Evolutionary conservation across 2,329 filamentous ascomycete species (phyloP), one percentile per base, ranked within the genome.

Genomic region (Orbilia javanica): DNA sequence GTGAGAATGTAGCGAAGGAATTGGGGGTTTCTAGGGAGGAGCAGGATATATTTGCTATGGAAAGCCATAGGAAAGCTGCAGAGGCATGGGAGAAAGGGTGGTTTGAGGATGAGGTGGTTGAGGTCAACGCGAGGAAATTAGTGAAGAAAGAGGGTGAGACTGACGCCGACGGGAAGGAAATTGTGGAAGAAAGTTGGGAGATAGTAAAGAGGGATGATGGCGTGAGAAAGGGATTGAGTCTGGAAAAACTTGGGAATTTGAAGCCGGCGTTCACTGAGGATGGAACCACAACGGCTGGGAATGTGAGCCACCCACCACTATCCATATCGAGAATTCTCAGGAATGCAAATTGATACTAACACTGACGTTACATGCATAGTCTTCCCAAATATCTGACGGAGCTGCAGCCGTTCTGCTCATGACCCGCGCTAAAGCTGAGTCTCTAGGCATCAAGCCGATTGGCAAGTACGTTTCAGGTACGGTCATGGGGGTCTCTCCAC

Each of bases 341-440:
- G 46, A 50, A 50, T 50, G 46, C 15, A 22, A 52, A 29, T 44
- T n/a, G 18, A 55, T 27, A 44, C 29, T 52, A 39, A 72, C 18
- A 63, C 29, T n/a, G 4, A 34, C 10, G 31, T 34, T 34, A 34
- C 31, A 34, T 50, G 7, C 44, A 39, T 25, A 79, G 75, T 90
- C 88, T 20, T 91, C 88, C 57, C 95, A 97, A 84, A 92, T 97
- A 15, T 93, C 90, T 4, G 95, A 97, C 83, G 94, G 94, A 50
- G 94, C 94, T 0, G 93, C 93, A 0, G 94, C 93, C 0, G 88
- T 91, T 3, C 86, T 97, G 44, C 87, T 97, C 84, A 95, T 97
- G 92, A 88, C 93, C 63, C 87, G 94, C n/a, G 91, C 89, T 81
- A 94, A 91, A 0, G 94, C 94, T 0, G 89, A 88, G 0, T 88